phyloP scores from a whole-genome alignment of 2,329 filamentous ascomycete genomes.

The Leptodontidium sp. region DNA sequence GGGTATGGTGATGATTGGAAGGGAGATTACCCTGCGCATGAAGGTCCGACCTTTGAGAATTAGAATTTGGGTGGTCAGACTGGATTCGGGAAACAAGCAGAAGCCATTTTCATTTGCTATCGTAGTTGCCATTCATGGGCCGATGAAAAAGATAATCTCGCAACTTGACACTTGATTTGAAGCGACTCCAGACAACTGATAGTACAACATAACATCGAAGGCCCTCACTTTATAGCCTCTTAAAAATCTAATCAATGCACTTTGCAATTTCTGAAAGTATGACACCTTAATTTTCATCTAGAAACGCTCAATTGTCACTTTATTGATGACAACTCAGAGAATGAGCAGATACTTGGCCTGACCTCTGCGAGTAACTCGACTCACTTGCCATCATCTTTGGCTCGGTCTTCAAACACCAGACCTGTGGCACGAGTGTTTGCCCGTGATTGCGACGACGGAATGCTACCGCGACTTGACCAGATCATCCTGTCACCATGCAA shows the following conservation, averaged over 20 bases:
- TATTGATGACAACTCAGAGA: no score
- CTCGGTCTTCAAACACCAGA: neutral
- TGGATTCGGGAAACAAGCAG: no score
- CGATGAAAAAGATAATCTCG: neutral
- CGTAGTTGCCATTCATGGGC: neutral
- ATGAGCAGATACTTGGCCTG: no score
- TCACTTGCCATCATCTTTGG: neutral
- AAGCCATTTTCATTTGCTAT: neutral
- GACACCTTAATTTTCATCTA: no score
- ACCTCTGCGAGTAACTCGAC: neutral
- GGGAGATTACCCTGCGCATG: slow-evolving; percentile 1
- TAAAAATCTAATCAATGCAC: no score
- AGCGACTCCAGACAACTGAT: neutral
- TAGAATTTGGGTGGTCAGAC: neutral
- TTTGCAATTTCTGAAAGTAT: no score
- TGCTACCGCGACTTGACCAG: slow-evolving; percentile 2
- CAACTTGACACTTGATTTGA: neutral
- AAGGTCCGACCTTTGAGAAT: neutral
- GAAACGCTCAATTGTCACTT: no score
- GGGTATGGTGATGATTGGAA: neutral
- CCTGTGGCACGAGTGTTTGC: neutral
- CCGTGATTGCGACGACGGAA: neutral
- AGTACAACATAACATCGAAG: no score
- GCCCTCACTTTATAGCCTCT: no score
- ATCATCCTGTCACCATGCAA: neutral